phyloP scores from a whole-genome alignment of 805 yeast species.

The Nakazawaea sp. region DNA sequence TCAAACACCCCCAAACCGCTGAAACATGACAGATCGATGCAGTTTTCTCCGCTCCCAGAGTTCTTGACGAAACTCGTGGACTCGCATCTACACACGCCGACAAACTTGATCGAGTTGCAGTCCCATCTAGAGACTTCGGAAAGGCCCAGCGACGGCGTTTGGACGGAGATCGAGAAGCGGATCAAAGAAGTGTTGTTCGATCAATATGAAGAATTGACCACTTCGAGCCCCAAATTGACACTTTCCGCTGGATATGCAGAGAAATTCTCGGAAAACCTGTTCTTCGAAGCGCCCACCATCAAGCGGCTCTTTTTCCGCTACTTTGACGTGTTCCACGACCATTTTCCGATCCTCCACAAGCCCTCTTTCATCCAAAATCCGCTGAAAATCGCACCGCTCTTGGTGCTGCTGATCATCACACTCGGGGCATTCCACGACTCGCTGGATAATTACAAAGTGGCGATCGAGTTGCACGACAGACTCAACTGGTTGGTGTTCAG shows the following conservation, averaged over 20 bases:
- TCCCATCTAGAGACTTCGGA: not conserved
- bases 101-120: slow-evolving; percentile 3
- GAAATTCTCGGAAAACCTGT: slow-evolving; percentile 11
- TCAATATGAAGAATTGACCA: slow-evolving; percentile 5
- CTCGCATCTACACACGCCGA: slow-evolving; percentile 3
- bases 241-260: slow-evolving; percentile 13
- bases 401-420: slow-evolving; percentile 17
- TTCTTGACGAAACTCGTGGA: slow-evolving; percentile 4
- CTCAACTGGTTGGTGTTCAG: slow-evolving; percentile 19
- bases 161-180: slow-evolving; percentile 12
- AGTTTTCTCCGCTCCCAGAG: slow-evolving; percentile 4
- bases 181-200: slow-evolving; percentile 16
- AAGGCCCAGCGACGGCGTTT: slow-evolving; percentile 2
- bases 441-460: slow-evolving; percentile 15
- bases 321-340: slow-evolving; percentile 20
- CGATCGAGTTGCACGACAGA: slow-evolving; percentile 18
- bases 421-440: slow-evolving; percentile 18
- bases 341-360: slow-evolving; percentile 20
- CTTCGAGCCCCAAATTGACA: slow-evolving; percentile 12
- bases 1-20: not conserved
- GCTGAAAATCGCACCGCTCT: slow-evolving; percentile 16
- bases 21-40: not conserved
- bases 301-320: slow-evolving; percentile 14
- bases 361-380: slow-evolving; percentile 16
- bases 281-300: slow-evolving; percentile 16